Percentiles rank a stretch among this genome's conserved stretches.
phyloP scores from a whole-genome alignment of 768 basidiomycete genomes.

The Mycena rebaudengoi region DNA sequence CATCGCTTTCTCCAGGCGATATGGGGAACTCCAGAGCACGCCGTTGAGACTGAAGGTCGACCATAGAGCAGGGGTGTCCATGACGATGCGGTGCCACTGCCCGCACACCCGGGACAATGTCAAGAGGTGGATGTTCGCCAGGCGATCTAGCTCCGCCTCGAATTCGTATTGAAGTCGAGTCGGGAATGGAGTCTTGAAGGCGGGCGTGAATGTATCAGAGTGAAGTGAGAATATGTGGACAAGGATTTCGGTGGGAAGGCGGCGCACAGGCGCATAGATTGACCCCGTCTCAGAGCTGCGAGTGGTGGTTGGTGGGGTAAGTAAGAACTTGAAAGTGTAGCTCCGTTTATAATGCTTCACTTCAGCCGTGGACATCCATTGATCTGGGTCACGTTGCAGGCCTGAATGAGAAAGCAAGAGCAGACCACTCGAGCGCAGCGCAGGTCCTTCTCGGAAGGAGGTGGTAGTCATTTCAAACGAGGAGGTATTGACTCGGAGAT shows the following conservation, averaged over 20 bases:
- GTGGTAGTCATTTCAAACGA: too few relatives aligned
- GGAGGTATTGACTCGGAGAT: too few relatives aligned
- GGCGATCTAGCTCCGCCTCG: not conserved
- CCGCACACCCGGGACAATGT: not conserved
- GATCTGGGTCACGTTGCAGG: too few relatives aligned
- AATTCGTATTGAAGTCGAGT: not conserved
- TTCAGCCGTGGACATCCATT: too few relatives aligned
- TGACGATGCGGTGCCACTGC: not conserved
- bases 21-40: not conserved
- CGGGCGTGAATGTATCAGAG: not conserved
- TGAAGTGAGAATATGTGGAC: not conserved
- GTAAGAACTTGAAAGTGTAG: too few relatives aligned
- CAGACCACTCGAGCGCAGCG: too few relatives aligned
- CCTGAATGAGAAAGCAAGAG: too few relatives aligned
- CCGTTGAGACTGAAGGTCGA: not conserved
- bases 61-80: not conserved
- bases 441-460: too few relatives aligned
- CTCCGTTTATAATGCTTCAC: not conserved
- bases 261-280: not conserved
- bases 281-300: not conserved
- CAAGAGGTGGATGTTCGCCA: constrained; percentile 1
- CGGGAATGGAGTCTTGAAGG: not conserved
- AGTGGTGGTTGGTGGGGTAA: not conserved
- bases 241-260: not conserved
- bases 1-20: not conserved